These are phyloP conservation scores for Gynochthodes officinalis DNA, from an alignment of 257 asterid species.

Conservation along the genomic window DNA sequence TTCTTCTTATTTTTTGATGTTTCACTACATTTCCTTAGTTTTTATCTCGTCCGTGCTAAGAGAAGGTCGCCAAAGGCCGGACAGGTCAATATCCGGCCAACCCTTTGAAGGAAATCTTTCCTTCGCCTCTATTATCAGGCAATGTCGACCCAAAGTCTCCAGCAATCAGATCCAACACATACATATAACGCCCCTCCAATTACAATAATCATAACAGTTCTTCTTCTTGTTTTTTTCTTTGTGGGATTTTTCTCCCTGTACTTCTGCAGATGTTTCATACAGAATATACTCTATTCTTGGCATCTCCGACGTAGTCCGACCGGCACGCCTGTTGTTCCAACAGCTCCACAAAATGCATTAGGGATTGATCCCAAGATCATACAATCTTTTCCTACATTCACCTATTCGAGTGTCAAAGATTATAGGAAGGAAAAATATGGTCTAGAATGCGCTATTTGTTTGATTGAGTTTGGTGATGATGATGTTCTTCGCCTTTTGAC, in stretches of 20 bases:
- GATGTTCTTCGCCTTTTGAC: conserved; percentile 68
- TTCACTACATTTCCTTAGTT: conserved; percentile 18
- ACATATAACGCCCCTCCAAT: conserved; percentile 51
- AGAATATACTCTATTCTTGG: conserved; percentile 57
- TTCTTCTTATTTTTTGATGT: background rate
- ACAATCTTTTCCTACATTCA: conserved; percentile 63
- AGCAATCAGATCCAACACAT: conserved; percentile 23
- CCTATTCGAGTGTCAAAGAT: conserved; percentile 63
- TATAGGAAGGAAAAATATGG: conserved; percentile 62
- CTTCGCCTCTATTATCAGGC: conserved; percentile 18
- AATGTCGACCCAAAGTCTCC: conserved; percentile 46
- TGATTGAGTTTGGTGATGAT: conserved; percentile 54
- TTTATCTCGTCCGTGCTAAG: conserved; percentile 21
- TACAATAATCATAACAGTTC: conserved; percentile 53
- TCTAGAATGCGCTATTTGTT: conserved; percentile 86
- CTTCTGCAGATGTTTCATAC: conserved; percentile 69
- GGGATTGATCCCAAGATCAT: conserved; percentile 69
- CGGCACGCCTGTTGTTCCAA: conserved; percentile 29
- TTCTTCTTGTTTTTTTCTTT: conserved; percentile 61
- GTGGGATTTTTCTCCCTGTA: conserved; percentile 63
- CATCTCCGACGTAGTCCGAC: conserved; percentile 36
- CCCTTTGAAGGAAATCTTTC: background rate
- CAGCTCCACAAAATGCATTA: conserved; percentile 1
- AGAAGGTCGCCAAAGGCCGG: conserved; percentile 28
- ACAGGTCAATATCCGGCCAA: conserved; percentile 25